phyloP scores from a whole-genome alignment of 352 stramenopile species.

The Phytopythium aichiense region DNA sequence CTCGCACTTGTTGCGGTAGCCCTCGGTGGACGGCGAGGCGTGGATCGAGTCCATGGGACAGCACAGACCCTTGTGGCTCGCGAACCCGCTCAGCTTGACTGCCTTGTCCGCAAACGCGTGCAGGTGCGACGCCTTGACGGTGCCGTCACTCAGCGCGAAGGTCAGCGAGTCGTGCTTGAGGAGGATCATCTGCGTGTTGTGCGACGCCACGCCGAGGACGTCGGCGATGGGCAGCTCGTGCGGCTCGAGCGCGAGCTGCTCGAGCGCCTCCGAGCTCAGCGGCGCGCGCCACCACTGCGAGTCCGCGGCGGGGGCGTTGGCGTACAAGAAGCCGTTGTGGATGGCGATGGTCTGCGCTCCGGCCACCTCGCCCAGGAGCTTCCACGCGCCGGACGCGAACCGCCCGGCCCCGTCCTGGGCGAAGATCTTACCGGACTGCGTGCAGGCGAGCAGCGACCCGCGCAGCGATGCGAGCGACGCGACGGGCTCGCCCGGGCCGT shows the following conservation, averaged over 20 bases:
- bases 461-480: constrained; percentile 64
- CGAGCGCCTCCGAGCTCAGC: constrained; percentile 40
- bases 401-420: constrained; percentile 61
- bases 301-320: constrained; percentile 14
- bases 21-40: constrained; percentile 74
- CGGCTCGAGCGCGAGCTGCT: constrained; percentile 44
- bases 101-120: constrained; percentile 17
- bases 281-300: constrained; percentile 49
- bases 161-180: constrained; percentile 38
- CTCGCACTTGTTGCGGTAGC: constrained; percentile 98
- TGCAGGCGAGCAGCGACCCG: constrained; percentile 61
- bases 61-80: constrained; percentile 79
- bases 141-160: constrained; percentile 33
- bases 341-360: constrained; percentile 47
- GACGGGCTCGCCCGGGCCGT: constrained; percentile 35
- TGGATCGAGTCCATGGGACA: constrained; percentile 87
- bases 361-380: constrained; percentile 36
- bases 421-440: constrained; percentile 48
- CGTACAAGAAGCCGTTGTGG: constrained; percentile 77
- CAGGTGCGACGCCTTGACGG: constrained; percentile 28
- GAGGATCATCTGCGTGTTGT: constrained; percentile 72
- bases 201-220: constrained; percentile 61
- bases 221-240: constrained; percentile 18
- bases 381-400: constrained; percentile 64
- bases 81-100: constrained; percentile 45